Conservation (phyloP, 148 eudicot genomes). For the Nyssa sinensis region DNA sequence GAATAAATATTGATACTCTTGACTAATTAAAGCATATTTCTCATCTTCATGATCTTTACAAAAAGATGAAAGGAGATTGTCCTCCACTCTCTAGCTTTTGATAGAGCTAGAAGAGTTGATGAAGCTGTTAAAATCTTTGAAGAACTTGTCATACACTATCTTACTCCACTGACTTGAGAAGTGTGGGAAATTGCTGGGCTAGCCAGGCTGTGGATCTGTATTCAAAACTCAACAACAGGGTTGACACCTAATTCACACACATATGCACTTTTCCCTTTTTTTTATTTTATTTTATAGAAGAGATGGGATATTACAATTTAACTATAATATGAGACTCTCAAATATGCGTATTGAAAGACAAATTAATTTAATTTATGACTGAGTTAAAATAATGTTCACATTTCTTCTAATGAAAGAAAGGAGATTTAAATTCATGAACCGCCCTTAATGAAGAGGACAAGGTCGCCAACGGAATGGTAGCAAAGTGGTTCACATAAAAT, state of each 20-base stretch:
- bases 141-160: constrained; percentile 42
- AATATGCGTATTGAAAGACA: too few relatives aligned
- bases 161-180: constrained; percentile 47
- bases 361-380: too few relatives aligned
- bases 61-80: constrained; percentile 38
- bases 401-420: too few relatives aligned
- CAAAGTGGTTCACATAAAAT: constrained; percentile 46
- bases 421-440: too few relatives aligned
- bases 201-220: constrained; percentile 51
- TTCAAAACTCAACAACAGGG: constrained; percentile 47
- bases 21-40: constrained; percentile 44
- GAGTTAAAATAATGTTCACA: too few relatives aligned
- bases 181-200: constrained; percentile 44
- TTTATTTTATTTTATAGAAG: too few relatives aligned
- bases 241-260: constrained; percentile 47
- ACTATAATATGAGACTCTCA: too few relatives aligned
- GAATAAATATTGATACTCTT: constrained; percentile 36
- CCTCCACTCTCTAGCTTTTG: constrained; percentile 48
- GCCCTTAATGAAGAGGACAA: too few relatives aligned
- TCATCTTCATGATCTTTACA: constrained; percentile 45
- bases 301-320: too few relatives aligned
- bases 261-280: constrained; percentile 36
- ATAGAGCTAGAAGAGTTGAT: constrained; percentile 36
- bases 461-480: too few relatives aligned
- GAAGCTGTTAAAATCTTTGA: constrained; percentile 47